Evolutionary conservation across 2,329 filamentous ascomycete genomes (phyloP).

Genomic region (Talaromyces rugulosus): DNA sequence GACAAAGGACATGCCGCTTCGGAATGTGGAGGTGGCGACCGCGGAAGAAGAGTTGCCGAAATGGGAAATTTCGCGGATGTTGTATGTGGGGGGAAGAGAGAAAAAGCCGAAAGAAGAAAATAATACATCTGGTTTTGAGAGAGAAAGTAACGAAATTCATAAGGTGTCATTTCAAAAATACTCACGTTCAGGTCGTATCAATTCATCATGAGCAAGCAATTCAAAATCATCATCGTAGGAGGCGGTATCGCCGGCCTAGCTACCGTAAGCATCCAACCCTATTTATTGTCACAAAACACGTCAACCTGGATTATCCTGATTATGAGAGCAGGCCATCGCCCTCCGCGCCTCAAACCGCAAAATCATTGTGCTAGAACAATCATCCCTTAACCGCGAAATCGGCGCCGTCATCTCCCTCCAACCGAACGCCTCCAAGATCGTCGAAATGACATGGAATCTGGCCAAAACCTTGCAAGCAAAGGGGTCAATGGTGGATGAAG

Average conservation of each 20-base stretch:
- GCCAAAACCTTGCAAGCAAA: conserved; percentile 9
- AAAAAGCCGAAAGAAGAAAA: too few relatives aligned
- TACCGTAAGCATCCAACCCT: too few relatives aligned
- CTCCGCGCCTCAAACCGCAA: conserved; percentile 15
- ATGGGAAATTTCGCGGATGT: neutral
- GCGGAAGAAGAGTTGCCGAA: neutral
- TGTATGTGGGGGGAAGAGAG: too few relatives aligned
- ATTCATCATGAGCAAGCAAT: neutral
- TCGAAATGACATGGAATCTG: conserved; percentile 23
- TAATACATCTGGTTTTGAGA: too few relatives aligned
- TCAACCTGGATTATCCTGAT: neutral
- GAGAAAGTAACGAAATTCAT: too few relatives aligned
- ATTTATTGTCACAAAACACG: neutral
- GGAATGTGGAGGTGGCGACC: conserved; percentile 5
- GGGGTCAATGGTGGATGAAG: conserved; percentile 18
- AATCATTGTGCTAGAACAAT: conserved; percentile 24
- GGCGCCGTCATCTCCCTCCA: conserved; percentile 27
- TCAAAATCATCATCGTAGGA: conserved; percentile 6
- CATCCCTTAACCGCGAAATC: conserved; percentile 27
- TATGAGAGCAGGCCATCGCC: conserved; percentile 2
- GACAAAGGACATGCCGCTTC: neutral
- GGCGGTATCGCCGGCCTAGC: conserved; percentile 8
- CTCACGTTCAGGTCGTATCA: neutral
- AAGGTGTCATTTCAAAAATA: too few relatives aligned
- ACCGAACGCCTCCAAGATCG: conserved; percentile 40